Base-by-base conservation (phyloP, 805 yeast genomes). In the Vanderwaltozyma tropicalis region DNA sequence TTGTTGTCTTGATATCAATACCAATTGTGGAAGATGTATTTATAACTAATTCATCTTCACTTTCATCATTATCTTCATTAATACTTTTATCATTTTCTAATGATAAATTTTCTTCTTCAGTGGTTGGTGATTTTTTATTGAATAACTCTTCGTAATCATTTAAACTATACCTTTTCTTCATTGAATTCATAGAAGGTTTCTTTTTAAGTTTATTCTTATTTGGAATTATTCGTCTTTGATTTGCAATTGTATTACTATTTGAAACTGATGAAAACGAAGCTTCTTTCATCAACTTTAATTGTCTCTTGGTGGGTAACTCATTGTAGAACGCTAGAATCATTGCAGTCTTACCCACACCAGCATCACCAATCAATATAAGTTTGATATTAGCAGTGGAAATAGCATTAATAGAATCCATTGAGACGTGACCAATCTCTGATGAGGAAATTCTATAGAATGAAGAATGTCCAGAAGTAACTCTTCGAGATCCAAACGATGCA, bases 261-360 rank as follows among this genome's bases (percentile, higher is more conserved):
- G 31, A 17, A 14, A 17, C 16, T 11, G 27, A 18, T 7, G 21
- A 26, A 14, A 15, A 34, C 21, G 41, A 29, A 3, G 20, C 31
- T 27, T 33, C 37, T 21, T 37, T 32, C 26, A 32, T 24, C 18
- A 40, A 36, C 13, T 35, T 40, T 22, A 41, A 32, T 25, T 51
- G 54, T 3, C 47, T 42, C 30, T 45, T 44, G 3, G 60, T 57
- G 15, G 56, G 54, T 8, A 60, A 40, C 34, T 59, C 63, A 35
- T 64, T 61, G 42, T 69, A 66, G 40, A 67, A 69, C 16, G 64
- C 59, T 6, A 68, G 42, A 3, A 69, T 60, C 44, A 69, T 55
- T 1, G 74, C 71, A 8, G 72, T 64, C 42, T 69, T 69, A 1
- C 74, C 74, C 2, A 69, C 72, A 11, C 69, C 67, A 2, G 72